Percentiles rank a stretch among this genome's conserved stretches.
phyloP scores from a whole-genome alignment of 352 stramenopile species.

The Pythium chondricola region DNA sequence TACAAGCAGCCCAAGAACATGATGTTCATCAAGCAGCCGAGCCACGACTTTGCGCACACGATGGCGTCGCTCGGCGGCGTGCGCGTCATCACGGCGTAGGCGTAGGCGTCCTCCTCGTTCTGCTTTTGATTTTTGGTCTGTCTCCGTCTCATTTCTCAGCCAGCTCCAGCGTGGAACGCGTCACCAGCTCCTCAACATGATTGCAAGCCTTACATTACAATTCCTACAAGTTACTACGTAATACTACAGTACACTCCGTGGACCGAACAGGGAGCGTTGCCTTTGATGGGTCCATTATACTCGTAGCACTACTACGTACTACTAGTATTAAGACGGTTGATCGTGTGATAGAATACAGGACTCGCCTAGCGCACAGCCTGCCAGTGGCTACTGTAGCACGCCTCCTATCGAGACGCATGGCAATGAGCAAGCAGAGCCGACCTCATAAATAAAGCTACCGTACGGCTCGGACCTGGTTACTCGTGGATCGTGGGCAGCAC shows the following conservation, averaged over 20 bases:
- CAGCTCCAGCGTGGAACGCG: too few species aligned
- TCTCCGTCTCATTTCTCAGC: too few species aligned
- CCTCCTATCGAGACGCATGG: too few species aligned
- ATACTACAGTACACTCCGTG: not conserved
- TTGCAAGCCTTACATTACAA: too few species aligned
- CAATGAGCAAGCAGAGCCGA: not conserved
- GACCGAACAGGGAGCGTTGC: not conserved
- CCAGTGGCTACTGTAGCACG: too few species aligned
- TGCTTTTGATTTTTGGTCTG: not conserved
- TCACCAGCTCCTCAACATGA: too few species aligned
- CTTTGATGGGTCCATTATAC: not conserved
- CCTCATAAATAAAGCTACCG: too few species aligned
- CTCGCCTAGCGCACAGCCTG: too few species aligned
- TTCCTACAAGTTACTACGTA: not conserved
- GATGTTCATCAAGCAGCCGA: slow-evolving; percentile 97
- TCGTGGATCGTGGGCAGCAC: slow-evolving; percentile 37
- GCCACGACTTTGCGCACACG: slow-evolving; percentile 91
- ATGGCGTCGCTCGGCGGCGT: slow-evolving; percentile 88
- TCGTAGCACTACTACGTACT: not conserved
- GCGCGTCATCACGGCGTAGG: slow-evolving; percentile 87
- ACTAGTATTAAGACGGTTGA: not conserved
- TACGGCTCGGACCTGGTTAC: too few species aligned
- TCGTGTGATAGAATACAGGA: too few species aligned
- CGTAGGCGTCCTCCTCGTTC: not conserved
- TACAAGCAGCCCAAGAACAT: slow-evolving; percentile 92